phyloP scores from a whole-genome alignment of 2,329 filamentous ascomycete genomes.

The Colletotrichum sublineola region DNA sequence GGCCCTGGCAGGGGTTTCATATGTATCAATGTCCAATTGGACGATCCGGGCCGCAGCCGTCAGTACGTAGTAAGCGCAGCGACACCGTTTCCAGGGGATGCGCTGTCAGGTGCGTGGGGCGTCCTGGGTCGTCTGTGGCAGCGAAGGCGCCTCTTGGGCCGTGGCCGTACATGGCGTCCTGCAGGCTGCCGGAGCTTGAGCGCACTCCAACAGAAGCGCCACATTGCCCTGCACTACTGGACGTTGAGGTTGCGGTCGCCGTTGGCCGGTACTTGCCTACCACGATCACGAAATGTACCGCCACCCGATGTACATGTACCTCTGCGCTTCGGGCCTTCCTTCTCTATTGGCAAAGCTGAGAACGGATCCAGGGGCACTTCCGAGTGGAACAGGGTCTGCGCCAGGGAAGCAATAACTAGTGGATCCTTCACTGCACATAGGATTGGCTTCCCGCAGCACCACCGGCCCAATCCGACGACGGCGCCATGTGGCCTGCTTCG shows the following conservation, averaged over 20 bases:
- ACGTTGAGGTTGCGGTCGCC: too few species aligned
- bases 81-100: too few species aligned
- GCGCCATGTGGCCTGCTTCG: background rate
- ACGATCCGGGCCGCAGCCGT: too few species aligned
- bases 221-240: background rate
- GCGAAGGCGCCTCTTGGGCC: too few species aligned
- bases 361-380: background rate
- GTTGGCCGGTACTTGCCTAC: too few species aligned
- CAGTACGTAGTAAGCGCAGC: too few species aligned
- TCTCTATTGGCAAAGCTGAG: background rate
- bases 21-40: too few species aligned
- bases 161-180: too few species aligned
- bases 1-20: too few species aligned
- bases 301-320: background rate
- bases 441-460: conserved; percentile 1
- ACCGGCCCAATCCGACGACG: background rate
- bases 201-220: background rate
- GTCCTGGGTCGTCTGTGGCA: too few species aligned
- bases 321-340: background rate
- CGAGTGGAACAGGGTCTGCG: background rate
- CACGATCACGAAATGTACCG: background rate
- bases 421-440: background rate
- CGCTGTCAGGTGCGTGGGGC: too few species aligned
- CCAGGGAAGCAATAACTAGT: background rate
- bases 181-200: background rate